These are phyloP conservation scores for Eucalyptus sp. DNA, from an alignment of 345 rosid genomes.

Conservation along the genomic window DNA sequence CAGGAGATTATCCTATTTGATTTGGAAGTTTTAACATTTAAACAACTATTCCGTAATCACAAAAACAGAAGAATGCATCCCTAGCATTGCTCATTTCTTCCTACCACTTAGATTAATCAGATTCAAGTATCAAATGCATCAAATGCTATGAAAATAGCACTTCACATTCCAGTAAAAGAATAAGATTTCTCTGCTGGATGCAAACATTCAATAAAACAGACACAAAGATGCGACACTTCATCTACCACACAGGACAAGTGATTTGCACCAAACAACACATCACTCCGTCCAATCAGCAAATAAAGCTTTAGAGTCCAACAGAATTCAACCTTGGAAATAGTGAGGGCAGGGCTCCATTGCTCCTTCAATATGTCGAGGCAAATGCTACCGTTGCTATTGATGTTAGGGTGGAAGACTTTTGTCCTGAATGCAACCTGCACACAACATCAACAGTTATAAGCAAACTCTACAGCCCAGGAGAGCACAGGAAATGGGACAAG, in stretches of 20 bases:
- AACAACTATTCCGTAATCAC: not conserved
- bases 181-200: not conserved
- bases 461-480: not conserved
- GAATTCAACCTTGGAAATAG: not conserved
- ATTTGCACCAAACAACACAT: not conserved
- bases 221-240: not conserved
- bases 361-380: not conserved
- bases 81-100: not conserved
- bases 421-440: not conserved
- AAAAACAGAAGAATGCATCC: not conserved
- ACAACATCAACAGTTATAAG: not conserved
- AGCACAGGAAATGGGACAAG: not conserved
- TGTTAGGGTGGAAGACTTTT: not conserved
- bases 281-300: not conserved
- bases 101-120: not conserved
- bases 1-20: not conserved
- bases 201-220: not conserved
- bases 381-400: not conserved
- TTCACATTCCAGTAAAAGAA: not conserved
- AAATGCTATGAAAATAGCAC: not conserved
- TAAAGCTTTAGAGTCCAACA: not conserved
- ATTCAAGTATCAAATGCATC: not conserved
- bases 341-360: not conserved
- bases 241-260: not conserved
- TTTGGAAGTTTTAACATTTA: not conserved